phyloP scores from a whole-genome alignment of 176 grass and related monocot species.

The Phragmites australis region DNA sequence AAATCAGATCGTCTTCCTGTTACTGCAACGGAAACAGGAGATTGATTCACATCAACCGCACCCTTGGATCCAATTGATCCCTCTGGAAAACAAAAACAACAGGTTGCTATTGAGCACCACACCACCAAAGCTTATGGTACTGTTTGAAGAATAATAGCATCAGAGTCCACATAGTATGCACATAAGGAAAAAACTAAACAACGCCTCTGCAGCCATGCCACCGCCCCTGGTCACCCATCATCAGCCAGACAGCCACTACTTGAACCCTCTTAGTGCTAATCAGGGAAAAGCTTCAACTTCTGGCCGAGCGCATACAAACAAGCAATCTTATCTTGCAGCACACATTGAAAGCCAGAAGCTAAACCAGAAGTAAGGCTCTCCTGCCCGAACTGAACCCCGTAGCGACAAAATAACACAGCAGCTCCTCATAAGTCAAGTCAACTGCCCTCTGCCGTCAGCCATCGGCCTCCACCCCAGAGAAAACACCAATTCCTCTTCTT shows the following conservation, averaged over 20 bases:
- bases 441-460: slow-evolving; percentile 19
- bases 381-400: slow-evolving; percentile 5
- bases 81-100: slow-evolving; percentile 75
- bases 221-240: slow-evolving; percentile 30
- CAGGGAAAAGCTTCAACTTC: slow-evolving; percentile 11
- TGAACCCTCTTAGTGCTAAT: slow-evolving; percentile 11
- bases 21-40: slow-evolving; percentile 27
- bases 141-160: slow-evolving; percentile 49
- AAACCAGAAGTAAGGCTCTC: slow-evolving; percentile 13
- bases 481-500: slow-evolving; percentile 11
- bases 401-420: background rate
- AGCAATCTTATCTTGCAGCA: slow-evolving; percentile 37
- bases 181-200: slow-evolving; percentile 30
- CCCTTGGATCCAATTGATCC: slow-evolving; percentile 48
- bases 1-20: slow-evolving; percentile 41
- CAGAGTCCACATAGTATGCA: slow-evolving; percentile 41
- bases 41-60: slow-evolving; percentile 30
- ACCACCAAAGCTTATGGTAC: slow-evolving; percentile 36
- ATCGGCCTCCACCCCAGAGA: background rate
- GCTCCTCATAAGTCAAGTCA: slow-evolving; percentile 36
- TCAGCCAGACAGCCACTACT: slow-evolving; percentile 16
- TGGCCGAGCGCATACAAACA: background rate
- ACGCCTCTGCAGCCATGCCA: slow-evolving; percentile 25
- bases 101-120: slow-evolving; percentile 51
- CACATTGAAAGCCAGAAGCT: slow-evolving; percentile 31